These are phyloP conservation scores for Moricandia arvensis DNA, from an alignment of 345 rosid genomes.

Conservation along the genomic window DNA sequence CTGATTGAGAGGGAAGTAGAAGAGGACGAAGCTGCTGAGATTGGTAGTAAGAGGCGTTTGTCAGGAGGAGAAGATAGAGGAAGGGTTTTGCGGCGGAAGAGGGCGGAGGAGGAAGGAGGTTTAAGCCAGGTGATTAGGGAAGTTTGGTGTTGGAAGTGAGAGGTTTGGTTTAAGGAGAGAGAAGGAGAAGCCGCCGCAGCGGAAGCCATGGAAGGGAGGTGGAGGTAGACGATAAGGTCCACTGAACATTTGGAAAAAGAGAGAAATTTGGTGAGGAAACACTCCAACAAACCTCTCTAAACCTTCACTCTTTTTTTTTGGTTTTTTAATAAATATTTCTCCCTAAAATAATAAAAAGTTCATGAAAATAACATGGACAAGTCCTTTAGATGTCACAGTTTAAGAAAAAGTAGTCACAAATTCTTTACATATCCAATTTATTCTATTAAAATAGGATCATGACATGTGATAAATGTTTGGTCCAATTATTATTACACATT, in stretches of 20 bases:
- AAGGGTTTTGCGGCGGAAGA: slow-evolving; percentile 48
- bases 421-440: too few species aligned
- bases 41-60: slow-evolving; percentile 21
- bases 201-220: slow-evolving; percentile 47
- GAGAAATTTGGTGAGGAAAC: background rate
- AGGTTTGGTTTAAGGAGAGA: slow-evolving; percentile 38
- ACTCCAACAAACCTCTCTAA: slow-evolving; percentile 49
- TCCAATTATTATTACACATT: too few species aligned
- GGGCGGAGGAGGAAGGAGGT: slow-evolving; percentile 31
- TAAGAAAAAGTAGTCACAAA: too few species aligned
- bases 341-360: too few species aligned
- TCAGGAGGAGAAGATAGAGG: slow-evolving; percentile 29
- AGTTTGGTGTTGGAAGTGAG: slow-evolving; percentile 47
- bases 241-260: slow-evolving; percentile 32
- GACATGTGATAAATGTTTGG: too few species aligned
- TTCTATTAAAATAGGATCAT: too few species aligned
- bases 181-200: slow-evolving; percentile 38
- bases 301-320: slow-evolving; percentile 40
- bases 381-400: too few species aligned
- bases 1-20: slow-evolving; percentile 44
- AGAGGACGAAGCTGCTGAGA: slow-evolving; percentile 36
- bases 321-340: background rate
- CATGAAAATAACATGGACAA: too few species aligned
- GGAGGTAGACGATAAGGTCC: slow-evolving; percentile 40
- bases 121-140: slow-evolving; percentile 35